A percentile compares a stretch with the other conserved stretches of the same genome.
These are phyloP conservation scores for Globisporangium radiosum DNA, from an alignment of 352 stramenopile genomes.

Conservation along the genomic window DNA sequence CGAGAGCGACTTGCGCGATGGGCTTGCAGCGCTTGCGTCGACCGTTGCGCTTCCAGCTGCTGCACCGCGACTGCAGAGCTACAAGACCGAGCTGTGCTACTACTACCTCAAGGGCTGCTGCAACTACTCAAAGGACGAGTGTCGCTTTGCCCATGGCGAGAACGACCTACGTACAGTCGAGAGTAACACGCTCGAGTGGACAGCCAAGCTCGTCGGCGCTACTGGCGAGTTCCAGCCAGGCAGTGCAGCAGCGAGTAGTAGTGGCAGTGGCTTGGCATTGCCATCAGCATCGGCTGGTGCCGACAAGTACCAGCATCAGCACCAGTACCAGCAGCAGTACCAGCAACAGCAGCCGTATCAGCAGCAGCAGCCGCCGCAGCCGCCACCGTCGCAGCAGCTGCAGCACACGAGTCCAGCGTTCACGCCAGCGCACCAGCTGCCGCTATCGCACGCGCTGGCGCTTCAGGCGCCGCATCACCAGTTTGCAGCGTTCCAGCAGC, in stretches of 20 bases:
- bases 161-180: constrained; percentile 75
- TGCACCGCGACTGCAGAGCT: constrained; percentile 72
- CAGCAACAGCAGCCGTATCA: constrained; percentile 17
- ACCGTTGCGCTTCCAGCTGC: constrained; percentile 25
- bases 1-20: constrained; percentile 67
- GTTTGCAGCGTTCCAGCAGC: constrained; percentile 21
- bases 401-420: constrained; percentile 12
- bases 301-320: constrained; percentile 52
- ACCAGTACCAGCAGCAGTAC: constrained; percentile 64
- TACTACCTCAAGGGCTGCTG: constrained; percentile 86
- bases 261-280: constrained; percentile 2
- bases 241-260: not conserved
- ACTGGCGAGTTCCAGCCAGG: not conserved
- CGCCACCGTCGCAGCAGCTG: constrained; percentile 10
- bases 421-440: constrained; percentile 10
- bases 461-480: constrained; percentile 4
- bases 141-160: constrained; percentile 81
- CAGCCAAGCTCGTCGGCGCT: constrained; percentile 38
- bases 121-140: constrained; percentile 86
- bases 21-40: constrained; percentile 20
- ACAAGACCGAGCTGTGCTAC: constrained; percentile 88
- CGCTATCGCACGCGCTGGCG: constrained; percentile 5
- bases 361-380: constrained; percentile 23
- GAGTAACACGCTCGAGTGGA: constrained; percentile 68
- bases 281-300: constrained; percentile 13